Percentiles rank a stretch among this genome's conserved stretches.
phyloP scores from a whole-genome alignment of 768 basidiomycete genomes.

The Rickenella mellea region DNA sequence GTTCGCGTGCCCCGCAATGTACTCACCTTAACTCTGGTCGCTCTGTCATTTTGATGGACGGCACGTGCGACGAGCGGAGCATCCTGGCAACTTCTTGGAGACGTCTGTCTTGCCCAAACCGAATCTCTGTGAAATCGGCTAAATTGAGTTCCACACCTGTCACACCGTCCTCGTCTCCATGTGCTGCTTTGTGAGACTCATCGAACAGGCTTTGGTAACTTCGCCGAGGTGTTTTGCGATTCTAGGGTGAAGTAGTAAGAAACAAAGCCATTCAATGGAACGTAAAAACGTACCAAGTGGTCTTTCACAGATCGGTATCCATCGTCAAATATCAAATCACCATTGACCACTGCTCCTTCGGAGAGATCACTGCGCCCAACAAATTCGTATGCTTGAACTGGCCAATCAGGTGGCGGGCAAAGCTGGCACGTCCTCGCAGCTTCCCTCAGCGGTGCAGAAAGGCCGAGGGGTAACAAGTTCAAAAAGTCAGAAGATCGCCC shows the following conservation, averaged over 20 bases:
- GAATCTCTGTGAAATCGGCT: slow-evolving; percentile 69
- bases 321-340: slow-evolving; percentile 35
- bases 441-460: slow-evolving; percentile 74
- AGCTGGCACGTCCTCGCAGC: slow-evolving; percentile 78
- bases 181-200: slow-evolving; percentile 38
- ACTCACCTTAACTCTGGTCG: slow-evolving; percentile 63
- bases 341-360: slow-evolving; percentile 40
- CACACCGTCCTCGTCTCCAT: slow-evolving; percentile 46
- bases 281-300: slow-evolving; percentile 35
- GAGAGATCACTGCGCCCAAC: slow-evolving; percentile 72
- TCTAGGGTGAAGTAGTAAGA: slow-evolving; percentile 24
- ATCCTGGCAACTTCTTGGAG: slow-evolving; percentile 88
- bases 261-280: slow-evolving; percentile 5
- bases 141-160: slow-evolving; percentile 67
- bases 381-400: slow-evolving; percentile 52
- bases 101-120: slow-evolving; percentile 85
- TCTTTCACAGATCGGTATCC: slow-evolving; percentile 52
- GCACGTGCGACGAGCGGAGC: slow-evolving; percentile 69
- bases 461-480: slow-evolving; percentile 53
- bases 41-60: slow-evolving; percentile 55
- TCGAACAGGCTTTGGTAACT: slow-evolving; percentile 44
- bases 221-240: slow-evolving; percentile 35
- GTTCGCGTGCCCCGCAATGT: too few relatives aligned
- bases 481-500: slow-evolving; percentile 39
- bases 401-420: slow-evolving; percentile 68